These are phyloP conservation scores for Meyerozyma guilliermondii DNA, from an alignment of 1,139 yeast genomes.

Conservation along the genomic window DNA sequence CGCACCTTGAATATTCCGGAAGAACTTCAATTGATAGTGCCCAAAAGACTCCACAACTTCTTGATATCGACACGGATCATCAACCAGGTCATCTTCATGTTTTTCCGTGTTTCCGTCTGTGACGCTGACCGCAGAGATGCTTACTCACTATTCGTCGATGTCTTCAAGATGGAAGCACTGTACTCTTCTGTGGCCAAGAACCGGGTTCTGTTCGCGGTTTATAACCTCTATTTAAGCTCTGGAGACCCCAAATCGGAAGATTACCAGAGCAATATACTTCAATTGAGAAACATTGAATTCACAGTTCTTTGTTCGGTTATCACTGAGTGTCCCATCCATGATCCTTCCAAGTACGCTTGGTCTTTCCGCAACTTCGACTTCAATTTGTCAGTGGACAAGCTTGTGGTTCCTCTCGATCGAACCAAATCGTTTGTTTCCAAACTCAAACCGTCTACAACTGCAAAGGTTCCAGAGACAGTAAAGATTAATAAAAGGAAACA, in stretches of 20 bases:
- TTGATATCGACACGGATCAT: constrained; percentile 13
- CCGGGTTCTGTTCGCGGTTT: constrained; percentile 19
- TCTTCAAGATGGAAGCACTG: constrained; percentile 24
- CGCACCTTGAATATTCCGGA: neutral
- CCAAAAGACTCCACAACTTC: constrained; percentile 9
- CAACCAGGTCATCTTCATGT: constrained; percentile 28
- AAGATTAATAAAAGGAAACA: neutral
- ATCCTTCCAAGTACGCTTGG: constrained; percentile 8
- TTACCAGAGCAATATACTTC: constrained; percentile 14
- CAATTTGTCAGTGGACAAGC: neutral
- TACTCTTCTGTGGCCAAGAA: constrained; percentile 12
- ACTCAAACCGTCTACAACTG: neutral
- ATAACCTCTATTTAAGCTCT: constrained; percentile 28
- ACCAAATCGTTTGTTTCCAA: neutral
- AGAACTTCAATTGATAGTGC: constrained; percentile 3
- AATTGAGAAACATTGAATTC: constrained; percentile 27
- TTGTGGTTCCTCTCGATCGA: neutral
- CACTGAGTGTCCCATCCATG: constrained; percentile 16
- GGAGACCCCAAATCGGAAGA: constrained; percentile 9
- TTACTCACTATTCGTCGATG: constrained; percentile 23
- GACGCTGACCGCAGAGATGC: constrained; percentile 15
- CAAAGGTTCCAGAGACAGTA: neutral
- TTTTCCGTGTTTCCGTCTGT: constrained; percentile 20
- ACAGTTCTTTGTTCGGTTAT: constrained; percentile 21
- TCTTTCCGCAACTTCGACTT: neutral